Percentiles rank a stretch among this genome's conserved stretches.
Conservation (phyloP, 2,329 filamentous ascomycete species). For the Macroventuria anomochaeta region DNA sequence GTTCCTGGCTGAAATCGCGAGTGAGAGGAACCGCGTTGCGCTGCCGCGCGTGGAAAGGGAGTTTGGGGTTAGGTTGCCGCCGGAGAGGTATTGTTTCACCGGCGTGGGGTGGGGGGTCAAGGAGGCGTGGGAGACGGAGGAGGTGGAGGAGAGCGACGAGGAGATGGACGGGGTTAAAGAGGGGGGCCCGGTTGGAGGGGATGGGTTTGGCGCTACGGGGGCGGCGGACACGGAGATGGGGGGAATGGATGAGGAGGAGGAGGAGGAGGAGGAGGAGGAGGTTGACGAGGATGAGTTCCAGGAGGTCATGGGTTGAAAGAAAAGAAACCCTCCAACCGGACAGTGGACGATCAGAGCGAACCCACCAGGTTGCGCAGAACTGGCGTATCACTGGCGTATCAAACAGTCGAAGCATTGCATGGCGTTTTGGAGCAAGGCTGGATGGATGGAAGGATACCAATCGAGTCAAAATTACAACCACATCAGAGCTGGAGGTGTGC, state of each 20-base stretch:
- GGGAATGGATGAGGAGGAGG: conserved; percentile 43
- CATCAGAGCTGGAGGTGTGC: no score
- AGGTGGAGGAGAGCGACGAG: conserved; percentile 72
- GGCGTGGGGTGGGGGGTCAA: conserved; percentile 44
- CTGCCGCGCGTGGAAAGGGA: conserved; percentile 57
- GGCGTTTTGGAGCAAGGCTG: no score
- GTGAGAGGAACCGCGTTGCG: conserved; percentile 55
- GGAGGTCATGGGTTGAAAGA: conserved; percentile 43
- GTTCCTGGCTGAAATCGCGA: conserved; percentile 74
- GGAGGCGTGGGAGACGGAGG: conserved; percentile 68
- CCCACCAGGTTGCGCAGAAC: no score
- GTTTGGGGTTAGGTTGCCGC: conserved; percentile 65
- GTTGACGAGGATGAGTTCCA: conserved; percentile 56
- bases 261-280: conserved; percentile 51
- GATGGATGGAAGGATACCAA: no score
- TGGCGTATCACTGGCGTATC: no score
- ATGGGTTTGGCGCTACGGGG: background rate
- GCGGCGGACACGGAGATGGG: conserved; percentile 40
- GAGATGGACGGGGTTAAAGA: conserved; percentile 44
- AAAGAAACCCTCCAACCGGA: background rate
- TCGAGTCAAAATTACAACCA: no score
- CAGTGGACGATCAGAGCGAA: no score
- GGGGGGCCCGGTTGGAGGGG: conserved; percentile 27
- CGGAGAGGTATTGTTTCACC: conserved; percentile 62
- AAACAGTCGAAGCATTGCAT: no score